A percentile compares a stretch with the other conserved stretches of the same genome.
Conservation (phyloP, 495 filamentous ascomycete genomes). For the Neurospora sp. region DNA sequence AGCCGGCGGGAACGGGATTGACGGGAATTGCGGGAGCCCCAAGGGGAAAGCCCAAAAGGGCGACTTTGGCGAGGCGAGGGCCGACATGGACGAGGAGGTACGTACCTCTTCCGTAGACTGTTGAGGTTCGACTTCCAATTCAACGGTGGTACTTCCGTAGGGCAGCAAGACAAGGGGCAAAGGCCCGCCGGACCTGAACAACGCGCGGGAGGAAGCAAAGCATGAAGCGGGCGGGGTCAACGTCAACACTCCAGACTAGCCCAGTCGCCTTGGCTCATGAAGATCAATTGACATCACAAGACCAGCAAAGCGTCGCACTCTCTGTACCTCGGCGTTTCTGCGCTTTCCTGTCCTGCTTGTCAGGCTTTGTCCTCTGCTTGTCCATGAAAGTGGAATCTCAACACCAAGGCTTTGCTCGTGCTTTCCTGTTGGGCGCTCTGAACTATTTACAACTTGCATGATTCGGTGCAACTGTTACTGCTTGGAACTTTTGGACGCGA, state of each 20-base stretch:
- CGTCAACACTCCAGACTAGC: not conserved
- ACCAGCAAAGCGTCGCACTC: not conserved
- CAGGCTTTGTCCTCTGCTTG: not conserved
- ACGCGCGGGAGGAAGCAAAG: not conserved
- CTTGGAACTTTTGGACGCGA: not conserved
- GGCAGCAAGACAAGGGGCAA: not conserved
- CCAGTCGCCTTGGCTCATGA: not conserved
- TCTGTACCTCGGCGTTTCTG: not conserved
- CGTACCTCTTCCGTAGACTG: not conserved
- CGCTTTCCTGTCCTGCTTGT: not conserved
- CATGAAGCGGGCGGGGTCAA: not conserved
- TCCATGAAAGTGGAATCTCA: not conserved
- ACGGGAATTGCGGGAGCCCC: not conserved
- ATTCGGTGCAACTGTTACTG: not conserved
- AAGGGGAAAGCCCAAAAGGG: not conserved
- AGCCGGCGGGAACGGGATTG: not conserved
- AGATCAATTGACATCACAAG: conserved; percentile 1
- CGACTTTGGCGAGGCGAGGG: not conserved
- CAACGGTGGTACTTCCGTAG: not conserved
- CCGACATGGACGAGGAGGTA: not conserved
- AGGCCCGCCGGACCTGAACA: not conserved
- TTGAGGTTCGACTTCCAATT: not conserved
- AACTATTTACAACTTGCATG: not conserved
- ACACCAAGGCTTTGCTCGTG: not conserved
- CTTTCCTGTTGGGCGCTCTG: not conserved